Evolutionary conservation across 1,284 basidiomycete genomes (phyloP), one percentile per base, ranked within the genome.

Genomic region (Stygiomarasmius scandens): DNA sequence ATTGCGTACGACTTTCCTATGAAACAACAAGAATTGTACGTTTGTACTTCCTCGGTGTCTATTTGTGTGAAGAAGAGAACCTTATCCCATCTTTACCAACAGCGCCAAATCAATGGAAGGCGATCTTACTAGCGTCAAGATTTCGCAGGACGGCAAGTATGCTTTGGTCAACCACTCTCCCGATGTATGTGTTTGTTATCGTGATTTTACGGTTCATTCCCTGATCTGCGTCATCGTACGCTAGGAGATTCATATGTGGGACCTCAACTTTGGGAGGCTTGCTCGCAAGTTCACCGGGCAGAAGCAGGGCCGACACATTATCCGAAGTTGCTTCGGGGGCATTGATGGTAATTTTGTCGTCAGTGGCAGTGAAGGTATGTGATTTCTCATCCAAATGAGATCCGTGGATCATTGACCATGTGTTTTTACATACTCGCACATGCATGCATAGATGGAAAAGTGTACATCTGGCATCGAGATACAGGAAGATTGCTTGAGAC

Each of bases 391-490:
- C n/a, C 16, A 32, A 12, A 32, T 32, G 12, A 5, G 29, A 32
- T 32, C 12, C 29, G 29, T 12, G 29, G 12, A 32, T 32, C 29
- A 32, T 32, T 16, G 36, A 44, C 38, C 54, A 4, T 50, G 19
- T 36, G 19, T 47, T 25, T n/a, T 41, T 29, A 43, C 49, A n/a
- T 25, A 51, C 58, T 55, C 69, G 11, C 29, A 32, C 29, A 32
- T 12, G 12, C 29, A 32, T 32, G n/a, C 9, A 53, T 34, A 95
- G 92, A 97, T 76, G 86, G 87, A 44, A 90, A 91, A 62, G 89
- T 98, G 50, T 98, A 98, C 74, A 84, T 98, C 22, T 99, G 96
- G 95, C 93, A 98, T 72, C 88, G 91, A 52, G 90, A 93, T 64
- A 90, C 89, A 2, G 92, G 91, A 0, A 78, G 83, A 0, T 80